Percentiles rank a stretch among this genome's conserved stretches.
Evolutionary conservation across 73 alveolate species (phyloP).

Genomic region (Paramecium bursaria): DNA sequence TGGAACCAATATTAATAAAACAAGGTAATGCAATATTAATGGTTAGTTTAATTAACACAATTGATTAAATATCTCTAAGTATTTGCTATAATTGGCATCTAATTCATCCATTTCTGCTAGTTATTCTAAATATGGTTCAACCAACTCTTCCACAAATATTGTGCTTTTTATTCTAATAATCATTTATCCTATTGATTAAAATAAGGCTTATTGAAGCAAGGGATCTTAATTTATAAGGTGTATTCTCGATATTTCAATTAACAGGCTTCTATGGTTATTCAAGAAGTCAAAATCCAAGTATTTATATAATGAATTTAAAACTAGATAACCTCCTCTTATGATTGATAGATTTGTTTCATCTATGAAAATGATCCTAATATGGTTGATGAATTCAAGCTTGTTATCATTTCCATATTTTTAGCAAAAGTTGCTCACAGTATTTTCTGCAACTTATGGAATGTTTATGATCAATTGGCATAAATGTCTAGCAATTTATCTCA

Average conservation of each 20-base stretch:
- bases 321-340: constrained; percentile 59
- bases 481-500: constrained; percentile 47
- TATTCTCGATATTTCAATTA: constrained; percentile 40
- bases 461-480: constrained; percentile 43
- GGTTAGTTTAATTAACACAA: constrained; percentile 61
- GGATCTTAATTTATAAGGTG: constrained; percentile 44
- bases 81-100: constrained; percentile 49
- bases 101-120: constrained; percentile 44
- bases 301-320: constrained; percentile 33
- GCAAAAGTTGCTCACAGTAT: constrained; percentile 63
- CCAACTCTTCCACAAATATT: constrained; percentile 18
- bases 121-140: constrained; percentile 42
- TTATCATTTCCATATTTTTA: constrained; percentile 76
- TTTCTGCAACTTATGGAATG: constrained; percentile 30
- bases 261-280: constrained; percentile 13
- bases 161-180: constrained; percentile 47
- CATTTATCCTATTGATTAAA: constrained; percentile 55
- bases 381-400: constrained; percentile 68
- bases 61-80: constrained; percentile 47
- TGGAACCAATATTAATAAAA: constrained; percentile 39
- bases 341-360: constrained; percentile 3
- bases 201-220: constrained; percentile 29
- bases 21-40: constrained; percentile 35
- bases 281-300: not conserved
- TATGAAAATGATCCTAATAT: constrained; percentile 51